Base-by-base conservation (phyloP, 2,329 filamentous ascomycete genomes). In the Leptoxyphium fumago region DNA sequence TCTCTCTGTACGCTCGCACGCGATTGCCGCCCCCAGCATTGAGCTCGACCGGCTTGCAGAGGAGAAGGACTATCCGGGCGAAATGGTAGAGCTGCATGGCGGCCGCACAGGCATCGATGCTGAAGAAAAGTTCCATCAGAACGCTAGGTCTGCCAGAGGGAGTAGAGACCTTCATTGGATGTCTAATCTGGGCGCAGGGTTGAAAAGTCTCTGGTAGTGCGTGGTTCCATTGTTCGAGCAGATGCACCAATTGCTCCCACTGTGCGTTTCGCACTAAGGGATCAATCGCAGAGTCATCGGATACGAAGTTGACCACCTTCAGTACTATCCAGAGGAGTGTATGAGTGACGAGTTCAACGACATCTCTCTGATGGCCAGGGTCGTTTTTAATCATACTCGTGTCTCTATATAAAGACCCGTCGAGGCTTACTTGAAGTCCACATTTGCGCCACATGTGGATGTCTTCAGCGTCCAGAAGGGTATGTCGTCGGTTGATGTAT, bases 1-100 rank as follows among this genome's bases (percentile, higher is more conserved):
- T 67, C 34, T 70, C 67, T 10, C 74, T 68, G 47, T 78, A 77
- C 0, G 70, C 70, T 45, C 71, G 69, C n/a, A 57, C 29, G 72
- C 61, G 21, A 69, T 68, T 53, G 65, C 69, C 46, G 64, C 68
- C 2, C 70, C 63, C 5, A 67, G 72, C 38, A 65, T 69, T 15
- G 67, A 64, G 68, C 70, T 74, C 73, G 17, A 66, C 63, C 0
- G 73, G 74, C 43, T 72, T 69, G 51, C 79, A 77, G 44, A 79
- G 68, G 4, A 77, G 66, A 0, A 82, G 58, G 1, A 78, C 64
- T 11, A 80, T 75, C 32, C 74, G 70, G 1, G 74, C 74, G 63
- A 80, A 79, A 53, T 81, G 74, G 49, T 79, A 81, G 32, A 73
- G 71, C 50, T 79, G 76, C 66, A 80, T 77, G 1, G 77, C 74